A percentile compares a stretch with the other conserved stretches of the same genome.
Evolutionary conservation across 495 filamentous ascomycete genomes (phyloP).

Genomic region (Trichocladium uniseriatum): DNA sequence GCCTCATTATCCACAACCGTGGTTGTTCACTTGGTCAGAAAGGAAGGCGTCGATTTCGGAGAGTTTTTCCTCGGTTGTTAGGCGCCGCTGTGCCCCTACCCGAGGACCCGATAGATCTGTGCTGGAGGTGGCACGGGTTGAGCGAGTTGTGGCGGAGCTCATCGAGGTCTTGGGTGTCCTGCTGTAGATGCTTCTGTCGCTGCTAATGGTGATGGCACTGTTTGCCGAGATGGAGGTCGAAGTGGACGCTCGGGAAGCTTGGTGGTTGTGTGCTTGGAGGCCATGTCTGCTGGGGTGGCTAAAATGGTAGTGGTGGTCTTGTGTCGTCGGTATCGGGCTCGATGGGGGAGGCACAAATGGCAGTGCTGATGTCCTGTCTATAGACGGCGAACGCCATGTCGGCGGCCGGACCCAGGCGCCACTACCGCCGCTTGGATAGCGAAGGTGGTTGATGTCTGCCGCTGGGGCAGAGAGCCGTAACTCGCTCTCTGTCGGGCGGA

Average conservation of each 20-base stretch:
- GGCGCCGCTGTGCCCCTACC: neutral
- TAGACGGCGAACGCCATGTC: conserved; percentile 5
- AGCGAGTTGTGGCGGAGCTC: neutral
- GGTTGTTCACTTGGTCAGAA: neutral
- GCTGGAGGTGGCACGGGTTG: neutral
- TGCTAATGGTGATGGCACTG: neutral
- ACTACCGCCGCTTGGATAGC: conserved; percentile 2
- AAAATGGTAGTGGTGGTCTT: neutral
- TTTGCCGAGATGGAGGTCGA: neutral
- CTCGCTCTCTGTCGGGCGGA: neutral
- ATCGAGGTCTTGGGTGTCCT: neutral
- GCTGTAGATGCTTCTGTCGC: neutral
- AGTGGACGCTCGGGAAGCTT: neutral
- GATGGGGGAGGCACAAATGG: neutral
- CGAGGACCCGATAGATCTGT: neutral
- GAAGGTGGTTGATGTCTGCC: neutral
- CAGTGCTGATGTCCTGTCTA: neutral
- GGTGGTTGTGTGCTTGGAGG: neutral
- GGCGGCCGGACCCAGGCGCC: conserved; percentile 4
- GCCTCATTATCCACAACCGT: neutral
- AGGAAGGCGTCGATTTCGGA: conserved; percentile 8
- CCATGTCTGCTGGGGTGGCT: neutral
- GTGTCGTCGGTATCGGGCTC: neutral
- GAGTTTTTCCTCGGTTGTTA: conserved; percentile 10
- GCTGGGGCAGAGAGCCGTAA: neutral